Base-by-base conservation (phyloP, 2,329 filamentous ascomycete genomes). In the Gliomastix tumulicola region DNA sequence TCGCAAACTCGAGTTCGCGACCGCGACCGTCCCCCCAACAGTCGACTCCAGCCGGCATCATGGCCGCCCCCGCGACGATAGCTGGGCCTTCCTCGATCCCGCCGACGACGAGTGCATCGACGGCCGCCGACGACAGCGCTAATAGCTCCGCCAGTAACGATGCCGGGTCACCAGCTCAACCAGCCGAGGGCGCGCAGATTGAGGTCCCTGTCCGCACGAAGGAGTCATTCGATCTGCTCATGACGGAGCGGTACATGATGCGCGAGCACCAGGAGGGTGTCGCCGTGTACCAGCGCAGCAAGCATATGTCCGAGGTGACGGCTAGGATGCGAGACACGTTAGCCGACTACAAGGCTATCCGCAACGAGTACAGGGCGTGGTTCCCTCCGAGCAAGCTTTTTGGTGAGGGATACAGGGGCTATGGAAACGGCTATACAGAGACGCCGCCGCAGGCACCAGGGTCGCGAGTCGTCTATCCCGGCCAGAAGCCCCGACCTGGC, bases 401-500 rank as follows among this genome's bases (percentile, higher is more conserved):
- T 63, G 84, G 70, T 60, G 77, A 70, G 49, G 92, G 92, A 37
- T 98, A 94, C 57, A 80, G 77, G 54, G 90, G 89, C 31, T 95
- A 84, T 54, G 90, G 86, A 46, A 97, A 97, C 65, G 83, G 84
- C 42, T 71, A 79, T 49, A 96, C 90, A 21, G 88, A 89, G 51
- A 68, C 69, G 41, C n/a, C n/a, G n/a, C n/a, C n/a, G n/a, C 70
- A 81, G 40, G 72, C 72, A 32, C 80, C 76, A 34, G n/a, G n/a
- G n/a, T 73, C 82, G 31, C 74, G 77, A 44, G 68, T 97, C 41
- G 60, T 95, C 31, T 97, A 97, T 63, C 89, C 89, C 17, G 66
- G 69, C 27, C 77, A 85, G 48, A 84, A 88, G 55, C 79, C 78
- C 44, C 79, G 84, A 37, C 82, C 84, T 1, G 89, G 88, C 25